A percentile compares a stretch with the other conserved stretches of the same genome.
phyloP scores from a whole-genome alignment of 116 monocot genomes.

The Cymodocea nodosa region DNA sequence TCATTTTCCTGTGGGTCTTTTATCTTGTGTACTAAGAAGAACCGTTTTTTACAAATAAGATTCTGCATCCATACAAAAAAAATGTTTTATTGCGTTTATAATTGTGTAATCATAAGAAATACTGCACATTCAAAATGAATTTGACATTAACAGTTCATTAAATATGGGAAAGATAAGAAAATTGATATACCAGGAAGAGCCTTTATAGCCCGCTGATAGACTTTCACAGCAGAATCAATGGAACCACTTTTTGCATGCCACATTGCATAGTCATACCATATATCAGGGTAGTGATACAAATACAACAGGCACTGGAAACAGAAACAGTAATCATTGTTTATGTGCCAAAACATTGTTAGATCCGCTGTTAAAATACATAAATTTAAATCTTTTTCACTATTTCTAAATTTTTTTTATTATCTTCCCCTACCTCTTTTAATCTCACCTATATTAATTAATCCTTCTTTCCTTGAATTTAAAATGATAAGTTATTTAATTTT shows the following conservation, averaged over 20 bases:
- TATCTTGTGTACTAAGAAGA: too few relatives aligned
- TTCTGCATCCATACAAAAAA: too few relatives aligned
- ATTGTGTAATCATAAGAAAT: not conserved
- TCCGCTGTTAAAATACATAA: too few relatives aligned
- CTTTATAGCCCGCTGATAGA: conserved; percentile 90
- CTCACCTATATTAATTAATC: too few relatives aligned
- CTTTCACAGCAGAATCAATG: conserved; percentile 73
- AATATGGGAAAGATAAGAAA: not conserved
- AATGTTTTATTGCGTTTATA: not conserved
- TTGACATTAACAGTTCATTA: not conserved
- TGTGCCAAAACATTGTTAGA: not conserved
- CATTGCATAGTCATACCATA: conserved; percentile 97
- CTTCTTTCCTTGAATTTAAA: too few relatives aligned
- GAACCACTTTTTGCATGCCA: conserved; percentile 89
- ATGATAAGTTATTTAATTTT: too few relatives aligned
- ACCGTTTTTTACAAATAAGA: too few relatives aligned
- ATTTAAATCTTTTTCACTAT: too few relatives aligned
- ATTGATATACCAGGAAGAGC: conserved; percentile 76
- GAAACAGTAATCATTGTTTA: not conserved
- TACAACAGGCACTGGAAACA: conserved; percentile 75
- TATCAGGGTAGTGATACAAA: conserved; percentile 92
- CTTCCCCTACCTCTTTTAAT: too few relatives aligned
- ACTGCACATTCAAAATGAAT: not conserved
- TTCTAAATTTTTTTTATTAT: too few relatives aligned
- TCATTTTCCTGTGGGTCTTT: too few relatives aligned